These are phyloP conservation scores for Fusarium continuum DNA, from an alignment of 2,329 filamentous ascomycete species.

Conservation along the genomic window DNA sequence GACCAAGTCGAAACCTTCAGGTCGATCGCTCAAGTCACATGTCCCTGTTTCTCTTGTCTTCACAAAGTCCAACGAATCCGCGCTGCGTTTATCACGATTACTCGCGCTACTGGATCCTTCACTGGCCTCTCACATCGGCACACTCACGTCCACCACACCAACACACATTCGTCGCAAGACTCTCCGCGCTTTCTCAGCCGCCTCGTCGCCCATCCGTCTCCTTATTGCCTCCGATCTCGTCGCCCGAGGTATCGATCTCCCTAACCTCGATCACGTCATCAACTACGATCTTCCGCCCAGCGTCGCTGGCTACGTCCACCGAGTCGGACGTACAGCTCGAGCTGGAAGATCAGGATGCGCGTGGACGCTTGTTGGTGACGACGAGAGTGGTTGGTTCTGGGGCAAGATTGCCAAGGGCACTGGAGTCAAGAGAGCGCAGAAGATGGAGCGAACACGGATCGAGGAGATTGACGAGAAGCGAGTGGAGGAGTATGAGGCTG, in stretches of 20 bases:
- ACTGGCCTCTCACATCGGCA: conserved; percentile 67
- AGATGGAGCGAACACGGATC: conserved; percentile 60
- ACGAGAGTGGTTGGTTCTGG: conserved; percentile 92
- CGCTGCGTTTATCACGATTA: conserved; percentile 85
- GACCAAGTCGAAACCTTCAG: conserved; percentile 14
- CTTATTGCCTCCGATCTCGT: conserved; percentile 94
- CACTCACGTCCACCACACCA: conserved; percentile 81
- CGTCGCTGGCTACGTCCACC: conserved; percentile 85
- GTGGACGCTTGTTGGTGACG: conserved; percentile 85
- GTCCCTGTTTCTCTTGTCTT: conserved; percentile 76
- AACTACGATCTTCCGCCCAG: conserved; percentile 93
- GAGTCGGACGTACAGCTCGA: conserved; percentile 89
- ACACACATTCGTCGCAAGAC: conserved; percentile 74
- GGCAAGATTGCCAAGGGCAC: conserved; percentile 75
- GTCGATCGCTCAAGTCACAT: conserved; percentile 39
- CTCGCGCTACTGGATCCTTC: conserved; percentile 72
- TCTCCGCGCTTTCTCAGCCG: conserved; percentile 71
- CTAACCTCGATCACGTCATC: conserved; percentile 81
- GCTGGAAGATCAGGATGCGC: conserved; percentile 79
- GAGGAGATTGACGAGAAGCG: conserved; percentile 59
- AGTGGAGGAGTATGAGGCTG: conserved; percentile 60
- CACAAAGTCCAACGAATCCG: conserved; percentile 88
- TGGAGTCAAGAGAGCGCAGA: conserved; percentile 56
- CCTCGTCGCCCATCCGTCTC: conserved; percentile 73
- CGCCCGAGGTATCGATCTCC: conserved; percentile 87